Evolutionary conservation across 140 eudicot genomes (phyloP).

Genomic region (Flaveria floridana): DNA sequence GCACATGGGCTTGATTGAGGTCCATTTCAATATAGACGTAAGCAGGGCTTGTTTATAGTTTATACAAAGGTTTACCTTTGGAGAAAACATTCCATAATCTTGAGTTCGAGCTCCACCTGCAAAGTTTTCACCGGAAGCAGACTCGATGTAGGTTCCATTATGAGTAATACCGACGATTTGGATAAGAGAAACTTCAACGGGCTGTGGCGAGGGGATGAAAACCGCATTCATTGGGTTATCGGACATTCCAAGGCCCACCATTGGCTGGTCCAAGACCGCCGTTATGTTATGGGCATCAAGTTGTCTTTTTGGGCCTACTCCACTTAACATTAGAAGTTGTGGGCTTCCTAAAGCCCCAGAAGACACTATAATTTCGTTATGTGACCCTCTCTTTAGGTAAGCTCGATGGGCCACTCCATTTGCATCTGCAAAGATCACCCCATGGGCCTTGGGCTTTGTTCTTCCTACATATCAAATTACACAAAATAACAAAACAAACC

Average conservation of each 20-base stretch:
- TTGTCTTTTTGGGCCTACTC: conserved; percentile 71
- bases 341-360: conserved; percentile 94
- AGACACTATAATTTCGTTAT: conserved; percentile 63
- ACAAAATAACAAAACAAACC: not conserved
- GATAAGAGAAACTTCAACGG: conserved; percentile 76
- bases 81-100: conserved; percentile 87
- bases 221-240: conserved; percentile 95
- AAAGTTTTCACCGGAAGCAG: conserved; percentile 73
- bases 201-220: conserved; percentile 72
- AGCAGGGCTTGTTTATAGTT: not conserved
- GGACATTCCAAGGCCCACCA: conserved; percentile 79
- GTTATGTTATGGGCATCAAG: conserved; percentile 62
- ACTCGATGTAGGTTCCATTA: conserved; percentile 72
- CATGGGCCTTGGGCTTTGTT: conserved; percentile 66
- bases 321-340: conserved; percentile 76
- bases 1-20: not conserved
- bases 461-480: conserved; percentile 26
- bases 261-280: conserved; percentile 58
- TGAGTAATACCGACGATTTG: conserved; percentile 82
- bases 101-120: conserved; percentile 43
- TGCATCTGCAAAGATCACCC: conserved; percentile 66
- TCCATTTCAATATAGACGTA: not conserved
- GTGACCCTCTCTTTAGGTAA: conserved; percentile 50
- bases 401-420: conserved; percentile 57
- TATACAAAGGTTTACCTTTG: conserved; percentile 48